Evolutionary conservation across 306 rosid genomes (phyloP).

Genomic region (Cucumis melo): DNA sequence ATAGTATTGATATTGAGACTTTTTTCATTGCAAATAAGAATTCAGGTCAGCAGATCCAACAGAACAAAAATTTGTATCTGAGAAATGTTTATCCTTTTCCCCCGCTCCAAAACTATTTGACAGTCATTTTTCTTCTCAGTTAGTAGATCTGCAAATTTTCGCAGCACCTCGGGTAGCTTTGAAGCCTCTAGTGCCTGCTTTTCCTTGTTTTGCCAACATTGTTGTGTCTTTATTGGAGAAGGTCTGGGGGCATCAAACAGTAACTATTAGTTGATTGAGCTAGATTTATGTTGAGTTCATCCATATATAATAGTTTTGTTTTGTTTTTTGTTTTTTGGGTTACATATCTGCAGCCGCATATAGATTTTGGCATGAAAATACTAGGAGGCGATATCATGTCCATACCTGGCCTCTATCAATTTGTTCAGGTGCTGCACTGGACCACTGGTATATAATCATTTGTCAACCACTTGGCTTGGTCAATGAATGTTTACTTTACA

Average conservation of each 20-base stretch:
- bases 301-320: background rate
- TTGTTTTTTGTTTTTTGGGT: background rate
- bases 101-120: constrained; percentile 11
- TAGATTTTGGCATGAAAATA: constrained; percentile 76
- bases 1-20: constrained; percentile 43
- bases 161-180: constrained; percentile 42
- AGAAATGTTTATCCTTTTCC: constrained; percentile 6
- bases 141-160: constrained; percentile 76
- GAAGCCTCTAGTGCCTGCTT: constrained; percentile 74
- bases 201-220: constrained; percentile 78
- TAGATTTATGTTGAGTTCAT: background rate
- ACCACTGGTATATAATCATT: constrained; percentile 20
- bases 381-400: constrained; percentile 88
- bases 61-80: constrained; percentile 13
- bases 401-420: constrained; percentile 76
- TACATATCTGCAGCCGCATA: constrained; percentile 54
- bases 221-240: constrained; percentile 77
- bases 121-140: constrained; percentile 37
- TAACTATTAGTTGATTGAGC: background rate
- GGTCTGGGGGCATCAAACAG: constrained; percentile 26
- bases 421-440: constrained; percentile 66
- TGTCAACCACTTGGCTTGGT: constrained; percentile 3
- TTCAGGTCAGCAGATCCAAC: constrained; percentile 43
- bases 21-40: constrained; percentile 33
- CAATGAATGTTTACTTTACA: constrained; percentile 1